Conservation (phyloP, 192 early-diverging fungal genomes). For the Coemansia sp. region DNA sequence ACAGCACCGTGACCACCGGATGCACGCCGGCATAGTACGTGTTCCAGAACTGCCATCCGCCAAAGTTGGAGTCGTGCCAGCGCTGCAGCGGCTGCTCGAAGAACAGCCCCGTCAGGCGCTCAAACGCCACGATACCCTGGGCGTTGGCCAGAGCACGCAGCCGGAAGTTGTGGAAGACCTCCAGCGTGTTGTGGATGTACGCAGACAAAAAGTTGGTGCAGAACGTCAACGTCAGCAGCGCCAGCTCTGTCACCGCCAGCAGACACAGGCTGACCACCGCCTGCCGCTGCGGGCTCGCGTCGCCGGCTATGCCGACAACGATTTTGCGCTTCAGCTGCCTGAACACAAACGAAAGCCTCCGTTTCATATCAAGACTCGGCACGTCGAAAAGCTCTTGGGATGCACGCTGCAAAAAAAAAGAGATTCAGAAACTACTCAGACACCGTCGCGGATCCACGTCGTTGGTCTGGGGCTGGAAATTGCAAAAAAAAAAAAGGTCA, state of each 20-base stretch:
- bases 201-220: slow-evolving; percentile 56
- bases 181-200: slow-evolving; percentile 52
- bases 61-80: slow-evolving; percentile 43
- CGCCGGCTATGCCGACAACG: slow-evolving; percentile 47
- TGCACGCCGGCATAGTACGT: slow-evolving; percentile 56
- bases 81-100: slow-evolving; percentile 53
- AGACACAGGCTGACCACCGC: slow-evolving; percentile 48
- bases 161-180: slow-evolving; percentile 51
- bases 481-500: too few species aligned
- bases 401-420: not conserved
- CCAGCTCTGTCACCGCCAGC: slow-evolving; percentile 48
- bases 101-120: slow-evolving; percentile 45
- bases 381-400: not conserved
- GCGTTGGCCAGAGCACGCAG: slow-evolving; percentile 52
- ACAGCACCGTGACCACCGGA: slow-evolving; percentile 46
- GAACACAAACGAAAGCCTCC: slow-evolving; percentile 43
- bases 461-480: too few species aligned
- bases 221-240: slow-evolving; percentile 52
- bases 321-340: slow-evolving; percentile 48
- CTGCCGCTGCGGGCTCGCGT: slow-evolving; percentile 49
- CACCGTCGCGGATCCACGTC: too few species aligned
- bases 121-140: slow-evolving; percentile 45
- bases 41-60: slow-evolving; percentile 56
- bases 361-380: slow-evolving; percentile 27
- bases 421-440: not conserved